Base-by-base conservation (phyloP, 106 monocot species). In the Phalaenopsis equestris region DNA sequence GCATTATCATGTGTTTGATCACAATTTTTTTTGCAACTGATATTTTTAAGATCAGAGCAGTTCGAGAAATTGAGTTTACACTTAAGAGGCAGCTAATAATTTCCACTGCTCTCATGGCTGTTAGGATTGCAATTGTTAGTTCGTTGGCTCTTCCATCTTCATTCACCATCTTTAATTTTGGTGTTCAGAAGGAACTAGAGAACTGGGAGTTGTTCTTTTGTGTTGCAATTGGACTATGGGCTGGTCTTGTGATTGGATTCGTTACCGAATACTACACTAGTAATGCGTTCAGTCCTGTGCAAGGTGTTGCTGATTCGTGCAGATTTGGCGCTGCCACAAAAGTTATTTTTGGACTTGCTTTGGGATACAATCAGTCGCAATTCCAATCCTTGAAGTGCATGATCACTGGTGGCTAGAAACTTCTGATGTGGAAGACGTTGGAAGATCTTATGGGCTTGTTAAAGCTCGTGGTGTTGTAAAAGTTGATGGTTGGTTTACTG, bases 181-280 rank as follows among this genome's bases (percentile, higher is more conserved):
- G 91, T 55, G 48, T 16, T 9, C 86, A 88, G 81, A 96, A 93
- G 83, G 57, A 82, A 56, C 91, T 93, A n/a, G 82, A 86, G 41
- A 96, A 91, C 83, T 96, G 91, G 92, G 81, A 88, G 55, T 82
- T 93, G 67, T 93, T 93, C 85, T 93, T 93, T 78, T 93, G 90
- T 85, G 93, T 93, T 83, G 87, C 88, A 61, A 86, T 90, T 80
- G 93, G 93, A 48, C 72, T 93, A 37, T 90, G 93, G 93, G 86
- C 90, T 81, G 90, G 93, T 18, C 87, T 93, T 39, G 84, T 88
- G 77, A 93, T 93, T 77, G 90, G 90, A 0, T 93, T 85, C 68
- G 80, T 88, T 41, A 93, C 90, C 49, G 90, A 93, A 79, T 90
- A 88, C 72, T 93, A 72, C 56, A 93, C 93, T 43, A 93, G 93